Evolutionary conservation across 495 filamentous ascomycete genomes (phyloP), one percentile per base, ranked within the genome.

Genomic region (Podospora comata): DNA sequence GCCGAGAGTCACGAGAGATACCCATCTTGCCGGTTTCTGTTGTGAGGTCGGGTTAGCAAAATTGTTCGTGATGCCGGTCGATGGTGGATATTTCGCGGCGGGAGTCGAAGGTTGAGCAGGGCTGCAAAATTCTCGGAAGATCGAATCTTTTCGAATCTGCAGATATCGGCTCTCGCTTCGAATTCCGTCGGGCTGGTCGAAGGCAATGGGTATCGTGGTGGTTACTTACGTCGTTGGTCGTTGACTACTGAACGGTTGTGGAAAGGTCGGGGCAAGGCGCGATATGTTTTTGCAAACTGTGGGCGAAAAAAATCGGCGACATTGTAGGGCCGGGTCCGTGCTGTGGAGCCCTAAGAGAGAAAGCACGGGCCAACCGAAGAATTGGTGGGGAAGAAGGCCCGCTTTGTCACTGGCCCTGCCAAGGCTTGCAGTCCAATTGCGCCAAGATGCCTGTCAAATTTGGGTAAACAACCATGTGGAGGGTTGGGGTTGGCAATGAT

Each of bases 1-100:
- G 94, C 85, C 94, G 92, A 77, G 92, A 96, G 85, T 97, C 94
- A 83, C 94, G 91, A 84, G 94, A 97, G 85, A 98, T 97, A 98
- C 94, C 94, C 94, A 98, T 98, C 74, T 81, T 82, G 82, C 75
- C 82, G 76, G 75, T 75, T 68, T 79, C 79, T 83, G 71, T 26
- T 61, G 15, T 32, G 63, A 60, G 65, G 32, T 54, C 27, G 66
- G 67, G 60, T 70, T 67, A 70, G 66, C 62, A n/a, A 44, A 32
- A 23, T 2, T 23, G 65, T 60, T 70, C 57, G 39, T 39, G 69
- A 70, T 20, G 32, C n/a, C 30, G 28, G 26, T 71, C 57, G 55
- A 19, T 16, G n/a, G 44, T 61, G 59, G 65, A 58, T 59, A 62
- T 20, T 20, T 64, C 62, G 68, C 28, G 27, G 60, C 58, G 66